Evolutionary conservation across 805 yeast species (phyloP).

Genomic region (Wickerhamomyces bovis): DNA sequence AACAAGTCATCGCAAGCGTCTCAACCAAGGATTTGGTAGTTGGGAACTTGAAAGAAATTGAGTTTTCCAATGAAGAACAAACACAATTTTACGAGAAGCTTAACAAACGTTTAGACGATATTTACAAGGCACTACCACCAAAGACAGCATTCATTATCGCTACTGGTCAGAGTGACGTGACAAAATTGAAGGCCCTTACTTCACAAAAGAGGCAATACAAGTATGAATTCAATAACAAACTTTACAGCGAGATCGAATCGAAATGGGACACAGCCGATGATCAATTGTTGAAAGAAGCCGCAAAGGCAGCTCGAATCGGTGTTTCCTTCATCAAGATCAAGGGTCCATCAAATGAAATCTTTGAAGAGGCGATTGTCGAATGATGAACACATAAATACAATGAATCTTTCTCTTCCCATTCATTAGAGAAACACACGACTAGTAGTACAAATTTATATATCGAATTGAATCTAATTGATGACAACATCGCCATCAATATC

Average conservation of each 20-base stretch:
- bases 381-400: not conserved
- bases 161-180: slow-evolving; percentile 59
- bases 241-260: slow-evolving; percentile 37
- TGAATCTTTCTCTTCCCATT: not conserved
- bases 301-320: slow-evolving; percentile 53
- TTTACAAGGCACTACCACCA: slow-evolving; percentile 50
- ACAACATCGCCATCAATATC: slow-evolving; percentile 20
- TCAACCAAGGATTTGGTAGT: slow-evolving; percentile 38
- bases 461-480: not conserved
- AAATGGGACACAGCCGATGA: slow-evolving; percentile 50
- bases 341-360: not conserved
- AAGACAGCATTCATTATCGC: slow-evolving; percentile 55
- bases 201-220: slow-evolving; percentile 37
- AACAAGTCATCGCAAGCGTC: slow-evolving; percentile 25
- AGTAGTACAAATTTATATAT: not conserved
- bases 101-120: slow-evolving; percentile 36
- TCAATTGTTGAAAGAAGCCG: slow-evolving; percentile 39
- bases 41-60: slow-evolving; percentile 50
- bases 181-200: slow-evolving; percentile 40
- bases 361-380: not conserved
- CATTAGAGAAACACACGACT: slow-evolving; percentile 4
- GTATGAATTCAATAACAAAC: slow-evolving; percentile 33
- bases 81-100: slow-evolving; percentile 23
- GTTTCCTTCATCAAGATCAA: slow-evolving; percentile 50
- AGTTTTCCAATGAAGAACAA: slow-evolving; percentile 2